These are phyloP conservation scores for Yamadazyma trypodendri DNA, from an alignment of 1,139 yeast genomes.

Conservation along the genomic window DNA sequence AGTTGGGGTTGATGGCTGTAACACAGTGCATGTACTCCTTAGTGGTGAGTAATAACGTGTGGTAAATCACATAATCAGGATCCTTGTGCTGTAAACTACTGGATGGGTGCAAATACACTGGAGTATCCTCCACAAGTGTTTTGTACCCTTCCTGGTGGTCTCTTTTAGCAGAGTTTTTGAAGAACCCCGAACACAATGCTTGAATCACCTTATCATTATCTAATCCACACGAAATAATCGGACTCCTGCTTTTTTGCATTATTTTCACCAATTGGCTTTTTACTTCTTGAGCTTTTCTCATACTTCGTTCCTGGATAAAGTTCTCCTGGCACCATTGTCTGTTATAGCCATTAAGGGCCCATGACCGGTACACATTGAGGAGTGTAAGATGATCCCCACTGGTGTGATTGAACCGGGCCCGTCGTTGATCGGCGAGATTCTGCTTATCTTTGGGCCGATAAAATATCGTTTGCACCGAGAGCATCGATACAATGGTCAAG, in stretches of 20 bases:
- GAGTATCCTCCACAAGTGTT: slow-evolving; percentile 73
- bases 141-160: slow-evolving; percentile 66
- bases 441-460: slow-evolving; percentile 82
- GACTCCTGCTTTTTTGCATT: slow-evolving; percentile 54
- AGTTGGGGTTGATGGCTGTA: slow-evolving; percentile 75
- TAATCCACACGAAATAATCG: slow-evolving; percentile 58
- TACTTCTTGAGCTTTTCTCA: slow-evolving; percentile 78
- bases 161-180: slow-evolving; percentile 78
- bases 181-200: slow-evolving; percentile 83
- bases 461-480: slow-evolving; percentile 82
- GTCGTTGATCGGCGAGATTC: slow-evolving; percentile 70
- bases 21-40: slow-evolving; percentile 92
- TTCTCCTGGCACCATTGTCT: slow-evolving; percentile 80
- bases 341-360: slow-evolving; percentile 65
- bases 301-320: slow-evolving; percentile 76
- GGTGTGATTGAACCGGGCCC: slow-evolving; percentile 71
- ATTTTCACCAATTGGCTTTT: slow-evolving; percentile 66
- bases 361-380: slow-evolving; percentile 74
- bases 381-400: slow-evolving; percentile 87
- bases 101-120: slow-evolving; percentile 87
- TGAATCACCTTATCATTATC: slow-evolving; percentile 63
- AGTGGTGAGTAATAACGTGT: slow-evolving; percentile 75
- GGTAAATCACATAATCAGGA: slow-evolving; percentile 81
- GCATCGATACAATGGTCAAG: slow-evolving; percentile 84
- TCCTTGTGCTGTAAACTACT: slow-evolving; percentile 73